phyloP scores from a whole-genome alignment of 192 early-diverging fungal genomes.

The Entophlyctis luteolus region DNA sequence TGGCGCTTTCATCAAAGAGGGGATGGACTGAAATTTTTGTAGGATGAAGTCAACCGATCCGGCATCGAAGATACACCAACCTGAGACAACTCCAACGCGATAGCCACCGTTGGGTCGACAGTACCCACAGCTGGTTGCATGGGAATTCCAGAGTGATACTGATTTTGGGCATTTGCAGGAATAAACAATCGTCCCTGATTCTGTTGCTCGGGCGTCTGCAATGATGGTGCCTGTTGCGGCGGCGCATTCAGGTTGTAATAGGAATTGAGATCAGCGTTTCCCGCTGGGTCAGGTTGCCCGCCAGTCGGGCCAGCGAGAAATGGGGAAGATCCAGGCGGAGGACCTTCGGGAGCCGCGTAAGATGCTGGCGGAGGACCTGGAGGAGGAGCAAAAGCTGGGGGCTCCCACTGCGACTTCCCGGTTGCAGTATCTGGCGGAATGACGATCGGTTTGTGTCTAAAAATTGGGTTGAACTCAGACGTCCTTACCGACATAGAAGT shows the following conservation, averaged over 20 bases:
- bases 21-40: conserved; percentile 19
- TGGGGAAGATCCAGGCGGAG: background rate
- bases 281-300: background rate
- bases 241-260: conserved; percentile 20
- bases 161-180: conserved; percentile 9
- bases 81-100: conserved; percentile 30
- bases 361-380: conserved; percentile 2
- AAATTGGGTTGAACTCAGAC: too few relatives aligned
- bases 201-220: conserved; percentile 8
- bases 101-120: conserved; percentile 29
- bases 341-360: background rate
- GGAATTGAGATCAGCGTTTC: background rate
- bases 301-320: background rate
- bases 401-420: conserved; percentile 20
- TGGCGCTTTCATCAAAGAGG: conserved; percentile 27
- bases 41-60: too few relatives aligned
- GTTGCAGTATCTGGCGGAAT: conserved; percentile 1
- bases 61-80: too few relatives aligned
- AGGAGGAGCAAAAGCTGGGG: conserved; percentile 13
- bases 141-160: conserved; percentile 6
- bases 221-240: background rate
- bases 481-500: conserved; percentile 36
- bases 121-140: conserved; percentile 15
- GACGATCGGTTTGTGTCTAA: too few relatives aligned
- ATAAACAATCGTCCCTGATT: background rate